Evolutionary conservation across 768 basidiomycete species (phyloP).

Genomic region (Tephrocybe sp.): DNA sequence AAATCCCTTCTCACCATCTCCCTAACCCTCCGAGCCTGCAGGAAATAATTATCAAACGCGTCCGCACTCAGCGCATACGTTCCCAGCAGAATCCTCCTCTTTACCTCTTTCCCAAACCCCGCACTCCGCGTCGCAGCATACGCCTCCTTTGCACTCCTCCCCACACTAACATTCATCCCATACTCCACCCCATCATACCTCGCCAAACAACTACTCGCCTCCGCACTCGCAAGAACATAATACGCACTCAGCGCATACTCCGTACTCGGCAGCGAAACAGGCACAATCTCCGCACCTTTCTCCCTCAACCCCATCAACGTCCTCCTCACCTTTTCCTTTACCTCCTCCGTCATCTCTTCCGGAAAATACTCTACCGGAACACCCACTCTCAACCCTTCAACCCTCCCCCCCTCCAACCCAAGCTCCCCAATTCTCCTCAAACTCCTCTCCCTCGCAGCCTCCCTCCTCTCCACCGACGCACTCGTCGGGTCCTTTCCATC

Average conservation of each 20-base stretch:
- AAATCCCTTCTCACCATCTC: conserved; percentile 74
- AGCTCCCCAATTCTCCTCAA: conserved; percentile 15
- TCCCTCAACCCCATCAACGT: conserved; percentile 39
- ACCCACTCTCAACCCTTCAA: conserved; percentile 67
- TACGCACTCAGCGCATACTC: conserved; percentile 86
- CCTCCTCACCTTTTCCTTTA: conserved; percentile 44
- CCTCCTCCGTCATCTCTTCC: conserved; percentile 50
- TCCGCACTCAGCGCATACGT: conserved; percentile 92
- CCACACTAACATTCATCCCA: conserved; percentile 55
- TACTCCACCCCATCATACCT: conserved; percentile 88
- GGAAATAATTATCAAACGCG: conserved; percentile 96
- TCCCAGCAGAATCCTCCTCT: conserved; percentile 84
- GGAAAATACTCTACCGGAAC: conserved; percentile 88
- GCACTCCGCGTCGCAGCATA: conserved; percentile 68
- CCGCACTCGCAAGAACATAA: conserved; percentile 93
- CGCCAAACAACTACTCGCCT: conserved; percentile 90
- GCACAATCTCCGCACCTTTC: conserved; percentile 65
- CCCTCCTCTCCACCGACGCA: conserved; percentile 40
- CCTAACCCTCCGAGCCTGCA: conserved; percentile 87
- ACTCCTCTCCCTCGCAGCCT: conserved; percentile 17
- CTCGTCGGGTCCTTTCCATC: conserved; percentile 68
- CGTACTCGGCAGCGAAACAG: conserved; percentile 71
- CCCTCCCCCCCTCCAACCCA: conserved; percentile 6
- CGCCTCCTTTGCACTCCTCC: conserved; percentile 41
- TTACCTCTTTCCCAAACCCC: conserved; percentile 84